A percentile compares a stretch with the other conserved stretches of the same genome.
These are phyloP conservation scores for Neolentinus lepideus DNA, from an alignment of 1,284 basidiomycete genomes.

Conservation along the genomic window DNA sequence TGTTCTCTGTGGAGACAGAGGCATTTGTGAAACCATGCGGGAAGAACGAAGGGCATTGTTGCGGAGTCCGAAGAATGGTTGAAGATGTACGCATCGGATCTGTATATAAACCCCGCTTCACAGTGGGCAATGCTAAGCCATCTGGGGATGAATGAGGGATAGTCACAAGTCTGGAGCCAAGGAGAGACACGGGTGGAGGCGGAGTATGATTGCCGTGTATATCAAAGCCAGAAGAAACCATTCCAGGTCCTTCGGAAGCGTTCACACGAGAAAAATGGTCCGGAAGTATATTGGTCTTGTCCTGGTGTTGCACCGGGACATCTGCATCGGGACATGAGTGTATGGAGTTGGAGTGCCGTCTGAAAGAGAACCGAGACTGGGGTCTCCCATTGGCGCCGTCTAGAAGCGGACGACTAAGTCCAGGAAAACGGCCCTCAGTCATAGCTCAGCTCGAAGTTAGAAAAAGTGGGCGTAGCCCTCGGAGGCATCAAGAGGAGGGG, in stretches of 20 bases:
- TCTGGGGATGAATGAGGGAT: no score
- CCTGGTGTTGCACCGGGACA: no score
- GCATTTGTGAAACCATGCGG: not conserved
- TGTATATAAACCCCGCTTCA: not conserved
- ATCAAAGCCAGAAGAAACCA: no score
- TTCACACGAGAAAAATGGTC: no score
- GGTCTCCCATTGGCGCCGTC: not conserved
- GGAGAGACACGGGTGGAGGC: no score
- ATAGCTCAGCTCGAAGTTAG: not conserved
- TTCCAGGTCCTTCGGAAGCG: no score
- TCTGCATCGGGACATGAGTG: not conserved
- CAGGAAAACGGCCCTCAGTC: not conserved
- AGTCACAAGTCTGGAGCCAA: no score
- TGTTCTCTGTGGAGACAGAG: no score
- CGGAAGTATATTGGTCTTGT: no score
- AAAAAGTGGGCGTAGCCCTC: no score
- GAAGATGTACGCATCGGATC: not conserved
- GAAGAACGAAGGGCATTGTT: not conserved
- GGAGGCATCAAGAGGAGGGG: no score
- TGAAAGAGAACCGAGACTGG: not conserved
- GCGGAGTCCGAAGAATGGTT: not conserved
- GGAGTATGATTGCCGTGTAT: no score
- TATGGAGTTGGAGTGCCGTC: not conserved
- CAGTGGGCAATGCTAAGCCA: not conserved
- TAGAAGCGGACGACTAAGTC: not conserved